phyloP scores from a whole-genome alignment of 768 basidiomycete species.

The Cyathus striatus region DNA sequence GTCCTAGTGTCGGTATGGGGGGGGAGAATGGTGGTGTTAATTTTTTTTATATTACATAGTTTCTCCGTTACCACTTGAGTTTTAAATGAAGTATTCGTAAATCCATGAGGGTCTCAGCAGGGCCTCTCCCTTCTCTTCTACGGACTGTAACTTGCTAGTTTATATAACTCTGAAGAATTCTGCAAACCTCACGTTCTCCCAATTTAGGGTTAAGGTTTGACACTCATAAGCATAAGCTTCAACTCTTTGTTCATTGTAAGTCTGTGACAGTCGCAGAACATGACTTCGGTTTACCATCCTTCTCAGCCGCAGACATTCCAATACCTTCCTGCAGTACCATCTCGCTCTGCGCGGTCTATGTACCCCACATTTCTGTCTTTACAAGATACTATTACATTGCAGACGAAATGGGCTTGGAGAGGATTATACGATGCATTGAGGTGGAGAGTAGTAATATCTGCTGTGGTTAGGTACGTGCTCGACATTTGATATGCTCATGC shows the following conservation, averaged over 20 bases:
- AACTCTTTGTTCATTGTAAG: neutral
- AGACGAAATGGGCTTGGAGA: constrained; percentile 49
- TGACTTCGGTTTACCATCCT: constrained; percentile 12
- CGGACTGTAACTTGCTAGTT: no score
- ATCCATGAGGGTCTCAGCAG: no score
- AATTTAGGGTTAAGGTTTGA: constrained; percentile 32
- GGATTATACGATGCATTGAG: constrained; percentile 71
- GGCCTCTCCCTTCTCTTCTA: no score
- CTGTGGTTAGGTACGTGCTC: constrained; percentile 49
- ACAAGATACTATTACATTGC: constrained; percentile 53
- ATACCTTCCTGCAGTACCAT: constrained; percentile 21
- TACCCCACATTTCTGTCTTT: constrained; percentile 72
- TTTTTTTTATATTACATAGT: constrained; percentile 7
- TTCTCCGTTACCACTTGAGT: neutral
- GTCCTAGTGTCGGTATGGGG: constrained; percentile 12
- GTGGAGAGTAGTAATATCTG: constrained; percentile 59
- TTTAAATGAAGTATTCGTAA: no score
- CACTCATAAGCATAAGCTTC: no score
- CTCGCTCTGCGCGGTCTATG: constrained; percentile 40
- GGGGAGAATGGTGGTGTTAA: neutral
- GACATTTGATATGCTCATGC: neutral
- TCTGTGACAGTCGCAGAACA: no score
- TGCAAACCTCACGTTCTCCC: no score
- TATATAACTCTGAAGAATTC: no score
- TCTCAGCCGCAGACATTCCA: constrained; percentile 17